These are phyloP conservation scores for Annona cherimola DNA, from an alignment of 164 flowering plant genomes.

Conservation along the genomic window DNA sequence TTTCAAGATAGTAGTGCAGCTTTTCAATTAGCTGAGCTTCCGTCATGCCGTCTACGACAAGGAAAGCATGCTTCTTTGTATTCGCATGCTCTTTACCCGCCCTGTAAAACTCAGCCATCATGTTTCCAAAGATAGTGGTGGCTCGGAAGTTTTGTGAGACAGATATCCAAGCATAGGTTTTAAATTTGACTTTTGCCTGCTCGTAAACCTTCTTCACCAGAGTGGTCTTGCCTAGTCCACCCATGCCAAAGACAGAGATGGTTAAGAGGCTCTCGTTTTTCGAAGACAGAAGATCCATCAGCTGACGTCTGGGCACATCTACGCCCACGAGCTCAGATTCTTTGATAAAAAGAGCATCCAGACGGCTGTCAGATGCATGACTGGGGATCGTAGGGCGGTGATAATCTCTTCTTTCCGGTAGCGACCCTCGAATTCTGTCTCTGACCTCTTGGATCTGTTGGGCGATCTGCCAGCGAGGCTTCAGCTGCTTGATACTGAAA, in stretches of 20 bases:
- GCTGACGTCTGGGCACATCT: neutral
- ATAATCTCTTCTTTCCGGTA: neutral
- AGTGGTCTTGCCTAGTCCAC: slow-evolving; percentile 17
- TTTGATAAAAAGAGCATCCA: neutral
- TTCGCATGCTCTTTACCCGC: neutral
- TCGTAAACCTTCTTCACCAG: slow-evolving; percentile 14
- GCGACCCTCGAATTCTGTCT: neutral
- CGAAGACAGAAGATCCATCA: slow-evolving; percentile 18
- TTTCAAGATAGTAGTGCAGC: neutral
- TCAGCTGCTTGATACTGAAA: neutral
- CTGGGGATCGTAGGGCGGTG: neutral
- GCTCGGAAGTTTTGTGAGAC: slow-evolving; percentile 4
- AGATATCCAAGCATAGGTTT: slow-evolving; percentile 18
- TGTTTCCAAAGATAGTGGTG: neutral
- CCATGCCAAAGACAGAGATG: slow-evolving; percentile 13
- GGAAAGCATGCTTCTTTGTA: neutral
- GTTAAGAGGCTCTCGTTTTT: neutral
- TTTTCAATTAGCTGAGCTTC: slow-evolving; percentile 20
- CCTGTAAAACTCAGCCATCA: slow-evolving; percentile 3
- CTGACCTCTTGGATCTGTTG: neutral
- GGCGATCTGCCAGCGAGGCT: neutral
- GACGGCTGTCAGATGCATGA: neutral
- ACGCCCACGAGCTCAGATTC: neutral
- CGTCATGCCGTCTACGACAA: slow-evolving; percentile 15
- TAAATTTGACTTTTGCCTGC: slow-evolving; percentile 3